Conservation (phyloP, 371 early-diverging fungal genomes). For the Furculomyces boomerangus region DNA sequence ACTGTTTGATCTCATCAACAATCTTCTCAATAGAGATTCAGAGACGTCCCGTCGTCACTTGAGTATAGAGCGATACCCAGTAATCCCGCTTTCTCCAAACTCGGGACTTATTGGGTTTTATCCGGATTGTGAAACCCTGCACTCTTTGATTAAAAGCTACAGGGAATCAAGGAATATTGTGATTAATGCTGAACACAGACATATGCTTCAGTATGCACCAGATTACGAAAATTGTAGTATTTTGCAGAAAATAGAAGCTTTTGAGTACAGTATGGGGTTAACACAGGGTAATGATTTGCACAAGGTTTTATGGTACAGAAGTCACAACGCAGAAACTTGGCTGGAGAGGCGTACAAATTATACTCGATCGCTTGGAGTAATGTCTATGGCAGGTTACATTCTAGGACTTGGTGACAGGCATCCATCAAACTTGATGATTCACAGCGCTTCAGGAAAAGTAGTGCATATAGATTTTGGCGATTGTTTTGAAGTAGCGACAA, state of each 20-base stretch:
- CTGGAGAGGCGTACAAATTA: slow-evolving; percentile 90
- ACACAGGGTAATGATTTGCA: slow-evolving; percentile 91
- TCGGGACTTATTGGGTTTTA: slow-evolving; percentile 95
- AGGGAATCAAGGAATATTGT: slow-evolving; percentile 74
- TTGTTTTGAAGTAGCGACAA: slow-evolving; percentile 96
- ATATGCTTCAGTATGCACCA: slow-evolving; percentile 91
- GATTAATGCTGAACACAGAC: slow-evolving; percentile 81
- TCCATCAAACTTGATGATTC: slow-evolving; percentile 94
- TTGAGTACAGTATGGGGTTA: slow-evolving; percentile 84
- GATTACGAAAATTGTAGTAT: slow-evolving; percentile 82
- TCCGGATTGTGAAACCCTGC: slow-evolving; percentile 87
- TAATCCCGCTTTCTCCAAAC: slow-evolving; percentile 90
- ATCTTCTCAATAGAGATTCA: slow-evolving; percentile 62
- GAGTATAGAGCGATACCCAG: slow-evolving; percentile 81
- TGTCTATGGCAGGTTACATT: slow-evolving; percentile 98
- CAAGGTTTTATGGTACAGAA: slow-evolving; percentile 90
- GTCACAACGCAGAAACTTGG: slow-evolving; percentile 91
- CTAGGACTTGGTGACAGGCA: slow-evolving; percentile 96
- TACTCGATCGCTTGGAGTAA: slow-evolving; percentile 88
- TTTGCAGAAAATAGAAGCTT: slow-evolving; percentile 92
- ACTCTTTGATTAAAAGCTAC: slow-evolving; percentile 77
- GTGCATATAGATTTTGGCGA: slow-evolving; percentile 99
- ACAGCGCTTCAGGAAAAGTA: slow-evolving; percentile 81
- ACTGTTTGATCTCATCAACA: slow-evolving; percentile 92
- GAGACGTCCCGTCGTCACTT: slow-evolving; percentile 90